Percentiles rank a stretch among this genome's conserved stretches.
These are phyloP conservation scores for Calycina marina DNA, from an alignment of 2,329 filamentous ascomycete genomes.

Conservation along the genomic window DNA sequence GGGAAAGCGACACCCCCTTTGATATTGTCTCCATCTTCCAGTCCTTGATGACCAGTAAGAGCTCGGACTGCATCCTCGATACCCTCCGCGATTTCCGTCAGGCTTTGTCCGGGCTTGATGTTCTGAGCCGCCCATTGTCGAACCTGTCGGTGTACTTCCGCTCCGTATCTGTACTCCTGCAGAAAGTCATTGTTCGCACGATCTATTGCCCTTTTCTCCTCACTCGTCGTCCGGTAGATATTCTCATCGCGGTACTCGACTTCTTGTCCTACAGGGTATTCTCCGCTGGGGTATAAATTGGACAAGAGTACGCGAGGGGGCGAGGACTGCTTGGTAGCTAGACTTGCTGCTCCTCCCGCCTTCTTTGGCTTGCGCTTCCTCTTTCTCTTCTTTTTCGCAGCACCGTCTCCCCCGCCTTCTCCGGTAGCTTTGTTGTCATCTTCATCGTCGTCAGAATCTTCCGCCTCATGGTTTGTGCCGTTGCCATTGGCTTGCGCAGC, in stretches of 20 bases:
- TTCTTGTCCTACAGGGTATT: slow-evolving; percentile 66
- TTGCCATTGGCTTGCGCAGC: slow-evolving; percentile 15
- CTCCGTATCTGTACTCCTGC: slow-evolving; percentile 66
- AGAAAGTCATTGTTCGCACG: slow-evolving; percentile 69
- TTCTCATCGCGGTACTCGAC: slow-evolving; percentile 69
- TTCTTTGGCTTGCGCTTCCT: slow-evolving; percentile 64
- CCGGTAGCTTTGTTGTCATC: slow-evolving; percentile 28
- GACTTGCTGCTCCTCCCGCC: slow-evolving; percentile 51
- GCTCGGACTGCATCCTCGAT: slow-evolving; percentile 73
- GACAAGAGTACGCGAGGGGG: slow-evolving; percentile 63
- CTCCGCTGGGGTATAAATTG: slow-evolving; percentile 56
- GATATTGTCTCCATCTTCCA: slow-evolving; percentile 65
- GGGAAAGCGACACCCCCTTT: slow-evolving; percentile 78
- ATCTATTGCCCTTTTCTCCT: slow-evolving; percentile 74
- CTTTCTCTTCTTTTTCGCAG: slow-evolving; percentile 50
- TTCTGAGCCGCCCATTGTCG: slow-evolving; percentile 69
- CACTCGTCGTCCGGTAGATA: slow-evolving; percentile 61
- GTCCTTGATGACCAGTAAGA: slow-evolving; percentile 59
- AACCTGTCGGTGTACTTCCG: slow-evolving; percentile 82
- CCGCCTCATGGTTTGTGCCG: slow-evolving; percentile 11
- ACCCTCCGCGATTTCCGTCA: slow-evolving; percentile 74
- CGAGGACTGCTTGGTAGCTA: slow-evolving; percentile 55
- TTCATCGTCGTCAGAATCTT: slow-evolving; percentile 34
- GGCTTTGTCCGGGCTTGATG: slow-evolving; percentile 65
- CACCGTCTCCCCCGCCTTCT: slow-evolving; percentile 25